Evolutionary conservation across 2,329 filamentous ascomycete species (phyloP), one percentile per base, ranked within the genome.

Genomic region (Penicillium hesseltinei): DNA sequence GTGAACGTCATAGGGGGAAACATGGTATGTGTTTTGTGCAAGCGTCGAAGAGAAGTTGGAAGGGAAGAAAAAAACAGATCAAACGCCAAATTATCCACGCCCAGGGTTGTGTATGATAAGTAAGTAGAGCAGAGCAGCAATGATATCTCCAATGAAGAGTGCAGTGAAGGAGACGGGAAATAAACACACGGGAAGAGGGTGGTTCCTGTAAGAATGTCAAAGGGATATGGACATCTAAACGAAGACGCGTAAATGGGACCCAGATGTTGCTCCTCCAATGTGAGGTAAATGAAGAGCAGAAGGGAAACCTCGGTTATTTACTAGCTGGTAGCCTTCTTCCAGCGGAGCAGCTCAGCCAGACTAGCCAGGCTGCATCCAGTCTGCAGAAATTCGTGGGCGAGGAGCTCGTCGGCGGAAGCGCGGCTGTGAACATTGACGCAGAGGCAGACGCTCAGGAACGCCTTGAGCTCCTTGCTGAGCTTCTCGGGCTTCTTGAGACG

Each of bases 401-500:
- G 80, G 49, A 99, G 81, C 77, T 99, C 94, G 60, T 91, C 85
- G 0, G 94, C 92, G 27, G 91, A 96, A 13, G 94, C 94, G 72
- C 94, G 87, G 73, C 89, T 93, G 81, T 93, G 92, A 69, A 99
- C 92, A 69, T 97, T 93, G 46, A 99, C 94, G 69, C 94, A 97
- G 46, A 99, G 82, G 76, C 94, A 99, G 62, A 97, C 92, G 27
- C 90, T 94, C 71, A 99, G 77, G 85, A 99, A 99, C 23, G 91
- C 90, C 82, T 97, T 97, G 66, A 99, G 86, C 78, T 97, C 94
- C 81, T 96, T 97, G 79, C 90, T 95, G 59, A 97, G 84, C 80
- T 96, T 96, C 79, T 99, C 93, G 1, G 94, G 93, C 79, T 97
- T 96, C 89, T 99, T 99, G 62, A 99, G 84, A 57, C 92, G 87